Evolutionary conservation across 164 flowering plant species (phyloP), one percentile per base, ranked within the genome.

Genomic region (Platanus orientalis): DNA sequence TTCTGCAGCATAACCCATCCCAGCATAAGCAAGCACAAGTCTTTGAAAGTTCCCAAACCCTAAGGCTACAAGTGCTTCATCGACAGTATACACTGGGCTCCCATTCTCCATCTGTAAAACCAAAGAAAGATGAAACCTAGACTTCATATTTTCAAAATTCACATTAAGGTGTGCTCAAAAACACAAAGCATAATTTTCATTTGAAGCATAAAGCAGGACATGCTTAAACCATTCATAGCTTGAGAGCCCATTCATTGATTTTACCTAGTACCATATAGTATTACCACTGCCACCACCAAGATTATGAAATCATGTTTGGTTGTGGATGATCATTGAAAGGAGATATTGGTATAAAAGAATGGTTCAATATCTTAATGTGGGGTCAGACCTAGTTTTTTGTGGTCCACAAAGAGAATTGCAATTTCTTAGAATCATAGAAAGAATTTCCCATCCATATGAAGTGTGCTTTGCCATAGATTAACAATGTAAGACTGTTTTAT

Each of bases 21-120:
- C 95, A 54, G 96, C 91, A 76, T 89, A 89, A 66, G 72, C 83
- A 73, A 91, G 91, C 68, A 86, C 82, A 19, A 81, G 73, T 66
- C 53, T 49, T 68, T 94, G 99, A 61, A 82, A 89, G 6, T 81
- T 89, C 55, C 98, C 99, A 75, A 87, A 89, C 2, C 97, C 97
- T 75, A 83, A 69, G 17, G 71, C 67, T 20, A 67, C 23, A 59
- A 94, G 84, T 58, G 95, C 99, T 62, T 89, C 96, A 73, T 94
- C 97, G 54, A 94, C 84, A 4, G 88, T 86, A 74, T 76, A 87
- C 1, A 27, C 66, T 20, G 71, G 52, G 54, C 59, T 56, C 56
- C 53, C 78, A 66, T 69, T 76, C 63, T 40, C 83, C 89, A 86
- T 89, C 83, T 80, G 63, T 39, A 68, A 60, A 34, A 36, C 19